Conservation (phyloP, 2,329 filamentous ascomycete species). For the Chrysoporthe austroafricana region DNA sequence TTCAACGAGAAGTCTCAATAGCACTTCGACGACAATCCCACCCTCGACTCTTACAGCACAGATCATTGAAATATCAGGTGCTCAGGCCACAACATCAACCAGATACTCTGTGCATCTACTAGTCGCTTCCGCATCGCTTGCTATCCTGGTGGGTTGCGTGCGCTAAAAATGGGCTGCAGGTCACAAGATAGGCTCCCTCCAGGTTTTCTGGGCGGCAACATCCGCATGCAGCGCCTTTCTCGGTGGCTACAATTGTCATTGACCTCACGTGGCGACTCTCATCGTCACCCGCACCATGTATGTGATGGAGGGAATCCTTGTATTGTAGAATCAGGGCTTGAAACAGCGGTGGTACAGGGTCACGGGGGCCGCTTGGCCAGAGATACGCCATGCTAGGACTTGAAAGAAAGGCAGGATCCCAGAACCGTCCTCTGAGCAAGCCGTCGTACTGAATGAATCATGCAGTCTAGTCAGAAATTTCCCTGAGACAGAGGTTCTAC, state of each 20-base stretch:
- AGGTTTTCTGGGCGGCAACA: not conserved
- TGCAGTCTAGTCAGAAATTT: not conserved
- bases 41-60: not conserved
- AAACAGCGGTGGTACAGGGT: not conserved
- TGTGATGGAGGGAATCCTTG: not conserved
- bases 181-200: not conserved
- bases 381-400: not conserved
- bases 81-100: not conserved
- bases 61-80: slow-evolving; percentile 4
- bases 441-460: not conserved
- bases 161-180: not conserved
- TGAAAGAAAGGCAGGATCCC: not conserved
- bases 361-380: not conserved
- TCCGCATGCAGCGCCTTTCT: not conserved
- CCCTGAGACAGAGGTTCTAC: not conserved
- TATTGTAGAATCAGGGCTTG: not conserved
- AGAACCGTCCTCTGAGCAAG: not conserved
- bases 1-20: not conserved
- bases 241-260: not conserved
- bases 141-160: not conserved
- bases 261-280: not conserved
- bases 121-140: not conserved
- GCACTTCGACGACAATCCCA: not conserved
- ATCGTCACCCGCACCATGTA: not conserved
- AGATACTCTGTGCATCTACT: not conserved